Base-by-base conservation (phyloP, 2,329 filamentous ascomycete species). In the Sclerotinia glacialis region DNA sequence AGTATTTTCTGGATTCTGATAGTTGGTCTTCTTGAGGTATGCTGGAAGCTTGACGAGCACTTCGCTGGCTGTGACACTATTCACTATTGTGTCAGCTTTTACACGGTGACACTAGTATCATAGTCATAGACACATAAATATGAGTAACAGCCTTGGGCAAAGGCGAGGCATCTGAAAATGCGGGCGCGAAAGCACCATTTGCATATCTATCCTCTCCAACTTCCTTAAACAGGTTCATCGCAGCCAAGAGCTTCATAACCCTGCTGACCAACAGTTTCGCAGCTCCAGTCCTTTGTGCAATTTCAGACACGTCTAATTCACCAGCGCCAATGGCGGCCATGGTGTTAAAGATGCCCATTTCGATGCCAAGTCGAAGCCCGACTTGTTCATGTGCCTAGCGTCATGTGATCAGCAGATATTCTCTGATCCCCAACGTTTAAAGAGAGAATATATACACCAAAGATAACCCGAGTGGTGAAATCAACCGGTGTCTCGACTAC, bases 1-100 rank as follows among this genome's bases (percentile, higher is more conserved):
- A 53, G 47, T 49, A 21, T 67, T 56, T 16, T 42, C 58, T 34
- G 66, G 62, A 52, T 62, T 65, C 34, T 66, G 60, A 26, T 61
- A 66, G 3, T 56, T 54, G 28, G 56, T 60, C 31, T 66, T 58
- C 34, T 46, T 46, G 9, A 67, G 49, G 34, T 68, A 68, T 50
- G 59, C 64, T 50, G 64, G 64, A 34, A 65, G 40, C 44, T 65
- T 58, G 21, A 47, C 31, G 14, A 52, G 53, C 9, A 65, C 31
- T 26, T 59, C 55, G 7, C 42, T 65, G 18, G 26, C 31, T 28
- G 37, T 65, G 26, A 44, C 31, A 31, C 37, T 54, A 18, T 59
- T 26, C 12, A 37, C 21, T n/a, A 47, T 23, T 12, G 21, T n/a
- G 12, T 47, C 9, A 58, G 53, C 23, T 49, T 16, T 14, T 46